Percentiles rank a stretch among this genome's conserved stretches.
Evolutionary conservation across 2,329 filamentous ascomycete species (phyloP).

Genomic region (Alternaria panax): DNA sequence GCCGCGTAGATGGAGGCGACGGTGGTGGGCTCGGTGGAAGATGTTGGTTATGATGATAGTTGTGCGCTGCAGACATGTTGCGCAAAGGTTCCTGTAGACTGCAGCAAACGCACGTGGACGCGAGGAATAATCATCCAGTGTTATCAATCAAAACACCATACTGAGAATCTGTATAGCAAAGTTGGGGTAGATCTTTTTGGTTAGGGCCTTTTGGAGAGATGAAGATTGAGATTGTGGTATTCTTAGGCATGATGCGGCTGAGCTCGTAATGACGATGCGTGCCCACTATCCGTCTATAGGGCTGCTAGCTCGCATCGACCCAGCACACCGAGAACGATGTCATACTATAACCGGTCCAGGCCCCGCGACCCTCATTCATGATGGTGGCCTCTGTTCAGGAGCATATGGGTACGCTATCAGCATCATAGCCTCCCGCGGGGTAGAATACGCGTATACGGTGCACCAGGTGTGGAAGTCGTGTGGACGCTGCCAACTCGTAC

Average conservation of each 20-base stretch:
- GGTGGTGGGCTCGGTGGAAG: constrained; percentile 40
- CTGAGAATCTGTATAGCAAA: background rate
- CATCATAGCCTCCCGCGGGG: constrained; percentile 1
- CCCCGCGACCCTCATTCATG: background rate
- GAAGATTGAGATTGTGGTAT: background rate
- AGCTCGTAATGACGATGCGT: constrained; percentile 23
- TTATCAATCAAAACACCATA: background rate
- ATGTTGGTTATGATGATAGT: constrained; percentile 19
- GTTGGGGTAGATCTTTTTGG: background rate
- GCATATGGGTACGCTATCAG: too few relatives aligned
- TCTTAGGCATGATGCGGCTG: constrained; percentile 6
- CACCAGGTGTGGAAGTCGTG: background rate
- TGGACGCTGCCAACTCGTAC: background rate
- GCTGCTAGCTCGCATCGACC: constrained; percentile 14
- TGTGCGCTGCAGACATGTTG: constrained; percentile 26
- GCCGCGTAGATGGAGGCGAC: constrained; percentile 32
- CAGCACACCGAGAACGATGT: constrained; percentile 8
- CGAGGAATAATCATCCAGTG: background rate
- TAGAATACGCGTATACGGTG: background rate
- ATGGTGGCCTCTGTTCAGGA: background rate
- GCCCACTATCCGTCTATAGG: constrained; percentile 12
- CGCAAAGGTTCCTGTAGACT: background rate
- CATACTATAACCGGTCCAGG: constrained; percentile 1
- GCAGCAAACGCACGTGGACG: background rate
- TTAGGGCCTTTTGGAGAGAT: background rate